Percentiles rank a stretch among this genome's conserved stretches.
Evolutionary conservation across 495 filamentous ascomycete genomes (phyloP).

Genomic region (Penicillium lagena): DNA sequence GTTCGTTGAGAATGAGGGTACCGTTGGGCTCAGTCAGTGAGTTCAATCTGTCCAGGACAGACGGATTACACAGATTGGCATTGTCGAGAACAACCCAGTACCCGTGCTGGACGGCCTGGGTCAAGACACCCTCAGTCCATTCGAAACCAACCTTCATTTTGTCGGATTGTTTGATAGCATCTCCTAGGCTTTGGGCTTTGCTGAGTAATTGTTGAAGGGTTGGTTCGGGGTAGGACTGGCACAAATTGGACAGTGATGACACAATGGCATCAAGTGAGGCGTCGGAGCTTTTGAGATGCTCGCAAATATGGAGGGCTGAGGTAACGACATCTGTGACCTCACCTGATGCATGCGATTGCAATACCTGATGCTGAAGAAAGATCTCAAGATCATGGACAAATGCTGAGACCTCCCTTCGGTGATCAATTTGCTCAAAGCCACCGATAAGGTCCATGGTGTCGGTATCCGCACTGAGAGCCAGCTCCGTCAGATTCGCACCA

Average conservation of each 20-base stretch:
- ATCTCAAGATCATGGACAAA: slow-evolving; percentile 47
- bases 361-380: slow-evolving; percentile 47
- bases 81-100: slow-evolving; percentile 94
- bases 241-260: slow-evolving; percentile 24
- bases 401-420: slow-evolving; percentile 55
- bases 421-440: slow-evolving; percentile 91
- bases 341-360: slow-evolving; percentile 41
- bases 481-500: slow-evolving; percentile 66
- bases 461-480: slow-evolving; percentile 84
- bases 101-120: slow-evolving; percentile 78
- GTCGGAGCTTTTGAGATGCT: slow-evolving; percentile 25
- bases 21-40: slow-evolving; percentile 90
- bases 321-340: slow-evolving; percentile 23
- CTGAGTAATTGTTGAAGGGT: slow-evolving; percentile 26
- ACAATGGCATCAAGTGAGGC: slow-evolving; percentile 29
- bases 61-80: slow-evolving; percentile 91
- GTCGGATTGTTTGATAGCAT: slow-evolving; percentile 43
- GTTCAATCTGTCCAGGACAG: slow-evolving; percentile 91
- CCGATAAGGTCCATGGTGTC: slow-evolving; percentile 97
- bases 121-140: slow-evolving; percentile 90
- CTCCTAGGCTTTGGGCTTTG: slow-evolving; percentile 32
- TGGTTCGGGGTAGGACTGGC: slow-evolving; percentile 19
- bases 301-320: slow-evolving; percentile 27
- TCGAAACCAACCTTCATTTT: slow-evolving; percentile 71
- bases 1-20: slow-evolving; percentile 82